Base-by-base conservation (phyloP, 495 filamentous ascomycete species). In the Hypoxylon lenormandii region DNA sequence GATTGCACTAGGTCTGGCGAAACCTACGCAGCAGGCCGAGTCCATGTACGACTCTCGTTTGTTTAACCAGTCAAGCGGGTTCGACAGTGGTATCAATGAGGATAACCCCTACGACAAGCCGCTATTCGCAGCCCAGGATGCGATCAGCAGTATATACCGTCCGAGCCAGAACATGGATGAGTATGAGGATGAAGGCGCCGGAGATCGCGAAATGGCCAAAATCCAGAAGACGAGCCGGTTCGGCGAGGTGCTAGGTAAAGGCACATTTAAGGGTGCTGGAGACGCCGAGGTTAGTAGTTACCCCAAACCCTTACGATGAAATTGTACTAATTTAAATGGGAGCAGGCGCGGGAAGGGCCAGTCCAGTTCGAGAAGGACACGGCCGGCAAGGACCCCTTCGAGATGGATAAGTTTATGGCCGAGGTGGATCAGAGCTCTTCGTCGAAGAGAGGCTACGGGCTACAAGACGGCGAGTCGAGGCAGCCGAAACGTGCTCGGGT, bases 41-140 rank as follows among this genome's bases (percentile, higher is more conserved):
- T 84, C 91, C 18, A 98, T 97, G 95, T 99, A 92, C 82, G 95
- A 99, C 79, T 96, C 92, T 3, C 86, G 95, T 49, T 80, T 99
- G 40, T 99, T 99, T 80, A 97, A 97, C 79, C 93, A 96, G 80
- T 90, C 87, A 16, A 91, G 89, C 71, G 96, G 94, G 11, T 95
- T 99, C 79, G 87, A 89, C 67, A 80, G 79, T 40, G 96, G 95
- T 18, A 94, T 97, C 85, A 99, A 99, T 76, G 95, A 99, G 77
- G 96, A 99, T 76, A 93, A 99, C 71, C 88, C 88, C 0, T 99
- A 98, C 82, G 96, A 98, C 79, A 97, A 97, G 77, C 95, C 96
- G 51, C 81, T 99, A 15, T 99, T 99, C 77, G 93, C 94, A 10
- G 95, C 94, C 53, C 93, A 97, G 79, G 94, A 99, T 75, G 96